Evolutionary conservation across 2,329 filamentous ascomycete genomes (phyloP), one percentile per base, ranked within the genome.

Genomic region (Paecilomyces sp.): DNA sequence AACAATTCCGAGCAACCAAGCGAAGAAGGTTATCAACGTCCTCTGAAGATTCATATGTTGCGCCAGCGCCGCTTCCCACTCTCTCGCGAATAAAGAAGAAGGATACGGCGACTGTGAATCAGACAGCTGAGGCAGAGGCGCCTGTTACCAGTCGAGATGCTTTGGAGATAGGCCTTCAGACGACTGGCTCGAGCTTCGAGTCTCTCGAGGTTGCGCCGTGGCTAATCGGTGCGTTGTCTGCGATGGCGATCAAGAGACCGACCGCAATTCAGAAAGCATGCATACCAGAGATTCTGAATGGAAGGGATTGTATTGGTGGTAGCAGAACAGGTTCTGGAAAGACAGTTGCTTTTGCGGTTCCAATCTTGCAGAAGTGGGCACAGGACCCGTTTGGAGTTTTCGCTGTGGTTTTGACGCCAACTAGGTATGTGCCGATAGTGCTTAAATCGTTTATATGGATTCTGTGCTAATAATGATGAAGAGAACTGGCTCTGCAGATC

Each of bases 321-420:
- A 96, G 91, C 70, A 84, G 92, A 63, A 99, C 94, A 0, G 94
- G 94, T 80, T 97, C 93, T 12, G 94, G 94, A 77, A 99, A 99
- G 79, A 99, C 94, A 3, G 88, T 97, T 52, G 92, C 94, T 1
- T 99, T 99, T 75, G 90, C 93, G 0, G 91, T 92, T 9, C 94
- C 94, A 0, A 96, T 99, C 61, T 79, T 99, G 63, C 93, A 97
- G 73, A 89, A 88, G 74, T 97, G 92, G 92, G 87, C 93, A 1
- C 85, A 92, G 70, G 92, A 99, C 77, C 94, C 94, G 0, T 88
- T 88, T 61, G 94, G 91, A 52, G 93, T 97, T 67, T 99, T 91
- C 74, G 93, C 86, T 1, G 79, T 99, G 5, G 85, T 99, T 13
- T 78, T 99, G 69, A 99, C 94, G 8, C 92, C 92, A 22, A 96